phyloP scores from a whole-genome alignment of 2,329 filamentous ascomycete genomes.

The Endocalyx cinctus region DNA sequence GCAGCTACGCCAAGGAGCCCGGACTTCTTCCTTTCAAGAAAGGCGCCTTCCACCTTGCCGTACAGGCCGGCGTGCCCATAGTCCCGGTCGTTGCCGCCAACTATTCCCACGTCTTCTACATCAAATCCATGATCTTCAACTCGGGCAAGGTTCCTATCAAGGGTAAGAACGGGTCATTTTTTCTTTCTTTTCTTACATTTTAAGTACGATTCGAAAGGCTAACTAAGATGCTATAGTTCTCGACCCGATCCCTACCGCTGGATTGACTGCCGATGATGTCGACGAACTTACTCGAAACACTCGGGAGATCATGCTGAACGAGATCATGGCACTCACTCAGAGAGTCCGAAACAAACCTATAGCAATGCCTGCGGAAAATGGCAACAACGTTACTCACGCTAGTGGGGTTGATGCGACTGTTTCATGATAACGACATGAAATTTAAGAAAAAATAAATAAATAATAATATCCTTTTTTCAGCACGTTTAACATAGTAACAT shows the following conservation, averaged over 20 bases:
- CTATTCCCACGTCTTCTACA: constrained; percentile 68
- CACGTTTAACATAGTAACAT: constrained; percentile 1
- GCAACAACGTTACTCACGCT: constrained; percentile 26
- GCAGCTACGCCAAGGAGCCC: constrained; percentile 80
- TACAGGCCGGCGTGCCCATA: constrained; percentile 90
- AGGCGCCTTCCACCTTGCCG: constrained; percentile 91
- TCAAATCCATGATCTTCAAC: constrained; percentile 61
- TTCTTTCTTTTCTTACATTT: no score
- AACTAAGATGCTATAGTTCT: constrained; percentile 51
- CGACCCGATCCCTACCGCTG: constrained; percentile 72
- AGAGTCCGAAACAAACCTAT: constrained; percentile 40
- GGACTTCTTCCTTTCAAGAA: constrained; percentile 95
- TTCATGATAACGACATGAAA: constrained; percentile 8
- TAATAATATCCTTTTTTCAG: not conserved
- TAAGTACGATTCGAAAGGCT: not conserved
- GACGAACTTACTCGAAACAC: constrained; percentile 65
- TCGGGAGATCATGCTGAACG: constrained; percentile 70
- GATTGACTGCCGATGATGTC: constrained; percentile 70
- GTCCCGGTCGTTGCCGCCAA: constrained; percentile 80
- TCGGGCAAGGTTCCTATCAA: constrained; percentile 70
- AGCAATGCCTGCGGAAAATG: constrained; percentile 18
- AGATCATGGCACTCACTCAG: constrained; percentile 51
- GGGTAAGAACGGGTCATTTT: constrained; percentile 41
- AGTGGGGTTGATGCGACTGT: constrained; percentile 26
- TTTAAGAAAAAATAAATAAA: not conserved